Evolutionary conservation across 2,329 filamentous ascomycete genomes (phyloP), one percentile per base, ranked within the genome.

Genomic region (Exophiala calicioides): DNA sequence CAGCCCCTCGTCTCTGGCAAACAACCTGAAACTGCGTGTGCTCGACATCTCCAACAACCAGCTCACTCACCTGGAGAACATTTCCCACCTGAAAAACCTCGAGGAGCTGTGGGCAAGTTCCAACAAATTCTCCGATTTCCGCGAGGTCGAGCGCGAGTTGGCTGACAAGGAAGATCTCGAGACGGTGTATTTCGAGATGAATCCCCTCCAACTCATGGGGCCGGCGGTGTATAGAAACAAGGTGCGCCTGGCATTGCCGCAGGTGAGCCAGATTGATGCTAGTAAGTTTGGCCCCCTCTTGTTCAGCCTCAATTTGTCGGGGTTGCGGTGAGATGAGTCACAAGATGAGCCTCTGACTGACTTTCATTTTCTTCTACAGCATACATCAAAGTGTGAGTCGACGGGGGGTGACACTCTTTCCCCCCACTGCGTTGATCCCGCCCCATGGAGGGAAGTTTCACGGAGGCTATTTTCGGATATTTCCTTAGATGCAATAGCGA

Each of bases 161-260:
- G 77, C 71, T 41, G 86, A 93, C 62, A 96, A 95, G 73, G 74
- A 86, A 63, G 73, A 84, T 27, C 69, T 97, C 58, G 82, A 84
- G 50, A 96, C 93, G 1, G 91, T 98, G 8, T 98, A 98, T 65
- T 94, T 98, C 57, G 93, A 98, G 65, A 90, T 90, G 1, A 96
- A 95, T 61, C 91, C 90, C 19, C 68, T 98, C 59, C 93, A 98
- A 71, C 75, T 82, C 51, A 79, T 78, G 44, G 81, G 80, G 3
- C 86, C 87, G n/a, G 87, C 88, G 1, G 70, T 96, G 52, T 98
- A 98, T 69, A 77, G 93, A 62, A 97, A 96, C 71, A 98, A 98
- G 71, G 82, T 98, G 32, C 79, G 85, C 49, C 70, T 98, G 66
- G 86, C 90, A 24, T 68, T 98, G 67, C 93, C 93, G 47, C 86